phyloP scores from a whole-genome alignment of 176 grass and related monocot species.

The Cenchrus americanus region DNA sequence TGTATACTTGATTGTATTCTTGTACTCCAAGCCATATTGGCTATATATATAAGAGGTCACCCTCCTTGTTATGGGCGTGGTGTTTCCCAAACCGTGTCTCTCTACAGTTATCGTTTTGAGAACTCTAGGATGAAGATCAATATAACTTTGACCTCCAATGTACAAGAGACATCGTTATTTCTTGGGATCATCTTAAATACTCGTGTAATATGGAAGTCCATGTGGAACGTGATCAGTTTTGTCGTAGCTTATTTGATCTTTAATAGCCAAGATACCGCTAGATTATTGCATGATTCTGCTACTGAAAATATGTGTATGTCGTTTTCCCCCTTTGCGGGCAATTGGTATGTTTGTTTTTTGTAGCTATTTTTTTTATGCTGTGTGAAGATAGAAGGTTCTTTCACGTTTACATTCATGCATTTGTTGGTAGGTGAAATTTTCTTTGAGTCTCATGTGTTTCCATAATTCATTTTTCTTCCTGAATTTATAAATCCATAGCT shows the following conservation, averaged over 20 bases:
- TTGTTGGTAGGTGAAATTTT: constrained; percentile 6
- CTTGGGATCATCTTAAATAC: background rate
- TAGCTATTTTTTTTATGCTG: background rate
- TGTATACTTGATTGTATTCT: too few species aligned
- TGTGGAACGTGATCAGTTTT: background rate
- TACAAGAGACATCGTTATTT: background rate
- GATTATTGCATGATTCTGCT: background rate
- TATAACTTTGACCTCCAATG: background rate
- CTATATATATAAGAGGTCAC: too few species aligned
- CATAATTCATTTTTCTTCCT: background rate
- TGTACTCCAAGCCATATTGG: too few species aligned
- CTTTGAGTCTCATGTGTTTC: background rate
- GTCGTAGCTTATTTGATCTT: background rate
- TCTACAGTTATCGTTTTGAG: background rate
- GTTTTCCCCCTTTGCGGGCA: background rate
- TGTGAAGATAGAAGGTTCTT: background rate
- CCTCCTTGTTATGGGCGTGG: too few species aligned
- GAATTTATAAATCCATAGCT: constrained; percentile 7
- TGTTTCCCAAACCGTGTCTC: too few species aligned
- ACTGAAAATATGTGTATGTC: background rate
- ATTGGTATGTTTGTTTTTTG: background rate
- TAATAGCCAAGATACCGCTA: background rate
- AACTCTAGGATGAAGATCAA: background rate
- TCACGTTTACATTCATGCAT: constrained; percentile 8
- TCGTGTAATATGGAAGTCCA: background rate